These are phyloP conservation scores for Calonectria leucothoes DNA, from an alignment of 2,329 filamentous ascomycete species.

Conservation along the genomic window DNA sequence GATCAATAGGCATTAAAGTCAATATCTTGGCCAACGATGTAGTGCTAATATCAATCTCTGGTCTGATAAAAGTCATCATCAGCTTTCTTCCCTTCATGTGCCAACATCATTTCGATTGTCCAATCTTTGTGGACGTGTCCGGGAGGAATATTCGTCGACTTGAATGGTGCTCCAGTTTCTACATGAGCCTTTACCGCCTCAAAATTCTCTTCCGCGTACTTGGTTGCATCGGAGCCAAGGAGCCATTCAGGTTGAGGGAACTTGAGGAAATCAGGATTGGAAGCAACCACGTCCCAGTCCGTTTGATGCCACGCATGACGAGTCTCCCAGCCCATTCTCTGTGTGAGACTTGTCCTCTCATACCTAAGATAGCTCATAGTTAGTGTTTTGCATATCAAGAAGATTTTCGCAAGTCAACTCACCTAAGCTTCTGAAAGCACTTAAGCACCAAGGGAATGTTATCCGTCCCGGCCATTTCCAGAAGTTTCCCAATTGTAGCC, in stretches of 20 bases:
- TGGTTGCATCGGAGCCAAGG: neutral
- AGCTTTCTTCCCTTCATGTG: neutral
- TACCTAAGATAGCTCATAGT: neutral
- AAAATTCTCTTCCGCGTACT: conserved; percentile 2
- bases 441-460: neutral
- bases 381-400: neutral
- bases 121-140: conserved; percentile 7
- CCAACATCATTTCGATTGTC: conserved; percentile 8
- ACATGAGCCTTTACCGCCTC: neutral
- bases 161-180: neutral
- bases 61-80: neutral
- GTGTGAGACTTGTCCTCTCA: neutral
- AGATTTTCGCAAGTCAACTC: neutral
- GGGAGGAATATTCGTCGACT: neutral
- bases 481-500: neutral
- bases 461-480: neutral
- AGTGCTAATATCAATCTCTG: neutral
- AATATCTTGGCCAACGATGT: neutral
- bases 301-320: conserved; percentile 11
- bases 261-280: conserved; percentile 1
- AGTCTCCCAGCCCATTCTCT: conserved; percentile 10
- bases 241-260: neutral
- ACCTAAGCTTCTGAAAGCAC: conserved; percentile 12
- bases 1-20: neutral
- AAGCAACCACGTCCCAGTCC: conserved; percentile 4